Base-by-base conservation (phyloP, 805 yeast genomes). In the Nakazawaea ishiwadae region DNA sequence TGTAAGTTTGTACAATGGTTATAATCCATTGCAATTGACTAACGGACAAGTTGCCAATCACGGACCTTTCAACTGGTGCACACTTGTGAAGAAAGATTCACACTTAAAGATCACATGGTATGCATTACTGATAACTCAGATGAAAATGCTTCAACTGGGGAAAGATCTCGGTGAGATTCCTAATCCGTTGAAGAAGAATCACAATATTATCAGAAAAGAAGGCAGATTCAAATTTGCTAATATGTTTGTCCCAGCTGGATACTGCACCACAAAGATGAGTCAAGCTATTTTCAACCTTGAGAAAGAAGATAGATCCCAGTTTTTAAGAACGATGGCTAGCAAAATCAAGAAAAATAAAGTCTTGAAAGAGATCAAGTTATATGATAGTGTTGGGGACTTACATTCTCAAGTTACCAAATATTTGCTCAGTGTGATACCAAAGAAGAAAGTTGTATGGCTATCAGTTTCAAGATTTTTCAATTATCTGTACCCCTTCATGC, bases 31-130 rank as follows among this genome's bases (percentile, higher is more conserved):
- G 41, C 56, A 66, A 37, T 44, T 65, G 16, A 63, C 60, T 20
- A 65, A 62, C 36, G 58, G 68, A 4, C 55, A 76, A 33, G 56
- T 70, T 28, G 63, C 65, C 44, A 68, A 69, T 48, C 70, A 66
- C 53, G 83, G 81, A 1, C 77, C 81, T 0, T 63, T 74, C 30
- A 55, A 79, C 0, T 69, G 78, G 70, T 48, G 69, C 4, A 58
- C 81, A 0, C 42, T 71, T 18, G 55, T 77, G 39, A 64, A 66
- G 40, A 74, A 66, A 47, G 84, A 79, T 54, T 60, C 59, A 37
- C 59, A 59, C 49, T 33, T 66, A 43, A 49, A 53, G 16, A 56
- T 63, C 3, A 47, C 65, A 14, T 63, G 60, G 79, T 28, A 27
- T 16, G 14, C 27, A 4, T 18, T 32, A 3, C 20, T 19, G 4